Evolutionary conservation across 2,329 filamentous ascomycete species (phyloP).

Genomic region (Teratosphaeria pseudoeucalypti): DNA sequence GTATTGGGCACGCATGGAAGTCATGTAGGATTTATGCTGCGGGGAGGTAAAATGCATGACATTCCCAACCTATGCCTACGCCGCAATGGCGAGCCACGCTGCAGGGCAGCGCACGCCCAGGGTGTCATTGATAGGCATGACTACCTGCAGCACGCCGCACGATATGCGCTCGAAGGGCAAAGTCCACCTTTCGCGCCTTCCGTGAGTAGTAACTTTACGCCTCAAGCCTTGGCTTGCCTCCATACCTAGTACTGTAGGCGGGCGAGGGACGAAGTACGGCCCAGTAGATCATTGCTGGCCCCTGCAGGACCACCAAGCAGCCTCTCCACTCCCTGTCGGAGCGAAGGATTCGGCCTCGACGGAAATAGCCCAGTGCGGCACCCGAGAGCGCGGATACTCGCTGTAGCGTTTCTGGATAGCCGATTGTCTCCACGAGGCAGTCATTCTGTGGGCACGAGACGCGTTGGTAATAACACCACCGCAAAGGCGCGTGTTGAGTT

Average conservation of each 20-base stretch:
- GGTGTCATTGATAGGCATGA: background rate
- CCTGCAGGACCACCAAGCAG: conserved; percentile 1
- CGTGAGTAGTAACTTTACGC: background rate
- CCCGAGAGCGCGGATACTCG: background rate
- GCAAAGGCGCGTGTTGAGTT: background rate
- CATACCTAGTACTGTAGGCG: background rate
- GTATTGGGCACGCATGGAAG: background rate
- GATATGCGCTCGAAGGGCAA: background rate
- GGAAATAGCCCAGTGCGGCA: background rate
- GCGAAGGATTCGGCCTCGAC: background rate
- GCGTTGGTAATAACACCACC: background rate
- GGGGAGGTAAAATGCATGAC: background rate
- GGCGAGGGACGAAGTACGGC: background rate
- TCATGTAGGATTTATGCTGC: background rate
- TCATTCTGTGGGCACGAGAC: background rate
- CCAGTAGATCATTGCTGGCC: background rate
- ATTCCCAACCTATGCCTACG: background rate
- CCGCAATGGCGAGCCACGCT: background rate
- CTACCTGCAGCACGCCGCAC: background rate
- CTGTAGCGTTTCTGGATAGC: background rate
- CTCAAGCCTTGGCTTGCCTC: background rate
- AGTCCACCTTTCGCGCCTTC: background rate
- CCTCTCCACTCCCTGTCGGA: background rate
- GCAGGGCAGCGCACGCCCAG: background rate
- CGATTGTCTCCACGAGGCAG: no score